A percentile compares a stretch with the other conserved stretches of the same genome.
Conservation (phyloP, 108 stramenopile species). For the Nitzschia sp. region DNA sequence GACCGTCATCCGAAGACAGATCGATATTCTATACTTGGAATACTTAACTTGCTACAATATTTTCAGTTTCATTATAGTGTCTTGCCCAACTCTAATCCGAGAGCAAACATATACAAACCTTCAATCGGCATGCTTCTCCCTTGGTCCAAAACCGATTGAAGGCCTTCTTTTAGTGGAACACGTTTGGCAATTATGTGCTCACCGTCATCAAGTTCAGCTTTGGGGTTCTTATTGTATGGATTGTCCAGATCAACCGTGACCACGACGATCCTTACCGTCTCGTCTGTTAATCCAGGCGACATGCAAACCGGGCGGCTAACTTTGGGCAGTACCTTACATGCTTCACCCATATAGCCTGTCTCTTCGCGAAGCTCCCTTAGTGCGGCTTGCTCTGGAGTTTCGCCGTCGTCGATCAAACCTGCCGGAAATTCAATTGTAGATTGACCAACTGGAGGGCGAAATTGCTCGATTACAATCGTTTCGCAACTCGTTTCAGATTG, state of each 20-base stretch:
- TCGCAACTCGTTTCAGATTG: constrained; percentile 27
- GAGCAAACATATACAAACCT: constrained; percentile 38
- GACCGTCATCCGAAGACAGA: too few species aligned
- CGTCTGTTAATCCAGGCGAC: constrained; percentile 68
- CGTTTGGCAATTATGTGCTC: constrained; percentile 22
- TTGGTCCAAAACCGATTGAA: constrained; percentile 31
- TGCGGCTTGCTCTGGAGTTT: constrained; percentile 53
- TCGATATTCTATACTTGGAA: too few species aligned
- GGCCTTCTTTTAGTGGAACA: constrained; percentile 23
- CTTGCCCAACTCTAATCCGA: constrained; percentile 45
- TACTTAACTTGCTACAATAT: too few species aligned
- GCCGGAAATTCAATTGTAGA: constrained; percentile 76
- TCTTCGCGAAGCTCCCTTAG: constrained; percentile 71
- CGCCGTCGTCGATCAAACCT: constrained; percentile 75
- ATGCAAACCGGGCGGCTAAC: constrained; percentile 41
- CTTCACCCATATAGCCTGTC: constrained; percentile 66
- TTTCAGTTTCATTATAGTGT: background rate
- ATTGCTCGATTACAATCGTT: constrained; percentile 64
- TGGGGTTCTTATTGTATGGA: constrained; percentile 33
- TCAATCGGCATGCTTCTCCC: constrained; percentile 30
- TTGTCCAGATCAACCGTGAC: constrained; percentile 64
- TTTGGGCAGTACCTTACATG: constrained; percentile 21
- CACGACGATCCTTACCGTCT: constrained; percentile 53
- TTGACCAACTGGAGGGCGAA: constrained; percentile 61
- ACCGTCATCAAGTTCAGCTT: constrained; percentile 27